phyloP scores from a whole-genome alignment of 805 yeast genomes.

The Komagataella mondaviorum region DNA sequence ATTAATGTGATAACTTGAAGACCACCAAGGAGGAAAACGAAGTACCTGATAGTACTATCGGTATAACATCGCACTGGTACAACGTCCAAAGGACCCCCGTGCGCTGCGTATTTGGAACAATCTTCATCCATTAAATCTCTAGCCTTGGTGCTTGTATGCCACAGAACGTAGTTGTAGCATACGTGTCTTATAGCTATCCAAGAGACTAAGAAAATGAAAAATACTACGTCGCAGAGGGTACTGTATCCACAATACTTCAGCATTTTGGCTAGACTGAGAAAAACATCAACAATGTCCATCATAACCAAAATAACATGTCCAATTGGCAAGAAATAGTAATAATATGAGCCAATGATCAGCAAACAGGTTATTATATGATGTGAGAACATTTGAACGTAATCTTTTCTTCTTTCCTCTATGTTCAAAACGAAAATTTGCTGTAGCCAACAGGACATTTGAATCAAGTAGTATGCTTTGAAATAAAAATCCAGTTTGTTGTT shows the following conservation, averaged over 20 bases:
- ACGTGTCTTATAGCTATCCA: slow-evolving; percentile 73
- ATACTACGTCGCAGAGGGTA: slow-evolving; percentile 51
- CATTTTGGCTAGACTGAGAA: slow-evolving; percentile 61
- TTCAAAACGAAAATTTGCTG: slow-evolving; percentile 69
- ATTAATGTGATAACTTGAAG: slow-evolving; percentile 52
- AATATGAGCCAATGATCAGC: slow-evolving; percentile 60
- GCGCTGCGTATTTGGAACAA: slow-evolving; percentile 18
- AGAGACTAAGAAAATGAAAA: slow-evolving; percentile 46
- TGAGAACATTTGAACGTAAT: slow-evolving; percentile 72
- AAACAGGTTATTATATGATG: slow-evolving; percentile 76
- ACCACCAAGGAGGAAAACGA: slow-evolving; percentile 43
- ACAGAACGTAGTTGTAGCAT: slow-evolving; percentile 51
- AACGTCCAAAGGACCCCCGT: slow-evolving; percentile 6
- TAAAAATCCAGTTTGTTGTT: slow-evolving; percentile 37
- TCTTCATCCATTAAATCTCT: slow-evolving; percentile 29
- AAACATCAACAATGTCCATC: slow-evolving; percentile 77
- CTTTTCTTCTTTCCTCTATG: slow-evolving; percentile 71
- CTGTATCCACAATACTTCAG: slow-evolving; percentile 58
- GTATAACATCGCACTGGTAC: slow-evolving; percentile 34
- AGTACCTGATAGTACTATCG: slow-evolving; percentile 26
- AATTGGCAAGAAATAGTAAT: slow-evolving; percentile 55
- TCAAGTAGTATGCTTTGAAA: slow-evolving; percentile 58
- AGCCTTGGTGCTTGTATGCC: slow-evolving; percentile 39
- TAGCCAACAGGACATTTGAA: slow-evolving; percentile 67
- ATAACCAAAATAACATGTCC: slow-evolving; percentile 68